Percentiles rank a stretch among this genome's conserved stretches.
These are phyloP conservation scores for Schrenkiella parvula DNA, from an alignment of 345 rosid genomes.

Conservation along the genomic window DNA sequence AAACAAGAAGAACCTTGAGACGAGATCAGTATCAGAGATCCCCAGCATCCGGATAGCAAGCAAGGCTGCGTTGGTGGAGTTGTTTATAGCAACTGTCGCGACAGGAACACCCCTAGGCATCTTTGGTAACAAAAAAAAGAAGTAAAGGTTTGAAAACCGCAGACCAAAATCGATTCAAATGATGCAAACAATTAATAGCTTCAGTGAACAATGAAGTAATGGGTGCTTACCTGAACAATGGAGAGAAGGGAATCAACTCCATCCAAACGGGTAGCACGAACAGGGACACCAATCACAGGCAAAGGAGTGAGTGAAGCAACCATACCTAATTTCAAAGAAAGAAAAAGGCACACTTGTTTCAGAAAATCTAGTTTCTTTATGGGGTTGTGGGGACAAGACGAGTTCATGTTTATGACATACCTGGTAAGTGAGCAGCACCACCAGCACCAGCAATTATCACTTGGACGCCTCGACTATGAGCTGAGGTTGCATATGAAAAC, in stretches of 20 bases:
- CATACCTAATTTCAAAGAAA: slow-evolving; percentile 56
- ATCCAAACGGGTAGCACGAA: slow-evolving; percentile 77
- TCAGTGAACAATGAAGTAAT: not conserved
- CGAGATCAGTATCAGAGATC: slow-evolving; percentile 59
- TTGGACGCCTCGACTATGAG: slow-evolving; percentile 62
- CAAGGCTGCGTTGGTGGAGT: slow-evolving; percentile 83
- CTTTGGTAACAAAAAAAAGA: slow-evolving; percentile 30
- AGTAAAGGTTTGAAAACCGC: not conserved
- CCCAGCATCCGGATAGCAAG: slow-evolving; percentile 79
- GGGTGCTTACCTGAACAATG: slow-evolving; percentile 71
- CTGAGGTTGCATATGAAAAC: slow-evolving; percentile 80
- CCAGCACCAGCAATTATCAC: slow-evolving; percentile 97
- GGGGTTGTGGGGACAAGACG: not conserved
- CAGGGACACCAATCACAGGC: slow-evolving; percentile 91
- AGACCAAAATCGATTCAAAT: not conserved
- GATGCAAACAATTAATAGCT: not conserved
- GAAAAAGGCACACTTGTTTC: not conserved
- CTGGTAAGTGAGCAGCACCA: slow-evolving; percentile 98
- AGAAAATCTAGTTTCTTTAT: not conserved
- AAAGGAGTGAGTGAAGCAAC: slow-evolving; percentile 90
- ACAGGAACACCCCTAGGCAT: slow-evolving; percentile 98
- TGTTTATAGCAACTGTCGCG: slow-evolving; percentile 88
- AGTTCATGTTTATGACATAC: slow-evolving; percentile 35
- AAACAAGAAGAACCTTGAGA: slow-evolving; percentile 38
- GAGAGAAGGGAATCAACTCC: slow-evolving; percentile 93